Conservation (phyloP, 176 grass and related monocot genomes). For the Dactylis glomerata region DNA sequence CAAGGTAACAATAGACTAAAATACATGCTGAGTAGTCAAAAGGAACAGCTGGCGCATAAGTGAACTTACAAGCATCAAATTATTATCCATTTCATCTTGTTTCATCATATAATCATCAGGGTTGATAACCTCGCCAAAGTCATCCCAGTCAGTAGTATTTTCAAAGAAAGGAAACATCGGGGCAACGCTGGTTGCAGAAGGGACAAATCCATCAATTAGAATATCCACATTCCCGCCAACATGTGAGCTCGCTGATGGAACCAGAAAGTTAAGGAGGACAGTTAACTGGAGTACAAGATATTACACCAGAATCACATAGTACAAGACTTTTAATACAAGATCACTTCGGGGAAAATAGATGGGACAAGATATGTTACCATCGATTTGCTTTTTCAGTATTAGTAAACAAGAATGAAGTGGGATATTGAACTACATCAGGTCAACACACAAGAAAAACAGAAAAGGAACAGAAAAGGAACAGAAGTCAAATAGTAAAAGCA, state of each 20-base stretch:
- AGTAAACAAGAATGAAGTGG: background rate
- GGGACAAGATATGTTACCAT: background rate
- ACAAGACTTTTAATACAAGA: background rate
- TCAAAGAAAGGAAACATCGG: constrained; percentile 97
- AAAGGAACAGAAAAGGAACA: background rate
- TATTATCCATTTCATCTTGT: constrained; percentile 77
- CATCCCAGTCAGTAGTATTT: constrained; percentile 86
- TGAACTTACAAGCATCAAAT: constrained; percentile 72
- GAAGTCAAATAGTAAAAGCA: background rate
- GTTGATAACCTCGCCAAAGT: constrained; percentile 92
- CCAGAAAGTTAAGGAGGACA: constrained; percentile 30
- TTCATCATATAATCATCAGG: constrained; percentile 90
- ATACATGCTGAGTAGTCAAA: background rate
- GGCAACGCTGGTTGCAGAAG: constrained; percentile 65
- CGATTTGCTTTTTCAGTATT: background rate
- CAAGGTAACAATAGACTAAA: background rate
- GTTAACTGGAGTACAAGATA: constrained; percentile 14
- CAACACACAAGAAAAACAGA: constrained; percentile 2
- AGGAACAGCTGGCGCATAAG: background rate
- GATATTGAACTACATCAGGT: constrained; percentile 4
- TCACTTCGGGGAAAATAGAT: constrained; percentile 2
- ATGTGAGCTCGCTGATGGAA: constrained; percentile 43
- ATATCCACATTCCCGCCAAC: constrained; percentile 61
- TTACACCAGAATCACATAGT: background rate
- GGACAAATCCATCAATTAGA: constrained; percentile 93